phyloP scores from a whole-genome alignment of 1,284 basidiomycete genomes.

The Sphaerobolus stellatus region DNA sequence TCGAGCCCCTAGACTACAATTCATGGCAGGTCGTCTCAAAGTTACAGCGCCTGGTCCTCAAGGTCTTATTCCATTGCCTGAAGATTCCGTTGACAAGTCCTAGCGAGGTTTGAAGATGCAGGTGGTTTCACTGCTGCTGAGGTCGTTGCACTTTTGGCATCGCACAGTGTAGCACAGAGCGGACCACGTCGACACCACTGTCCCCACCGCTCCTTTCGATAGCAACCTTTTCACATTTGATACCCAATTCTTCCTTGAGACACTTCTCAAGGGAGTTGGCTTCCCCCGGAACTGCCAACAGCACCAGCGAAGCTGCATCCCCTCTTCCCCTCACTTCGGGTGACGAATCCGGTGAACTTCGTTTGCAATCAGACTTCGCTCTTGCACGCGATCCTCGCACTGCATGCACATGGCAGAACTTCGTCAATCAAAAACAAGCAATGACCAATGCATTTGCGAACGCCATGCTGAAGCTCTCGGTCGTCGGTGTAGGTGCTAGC shows the following conservation, averaged over 20 bases:
- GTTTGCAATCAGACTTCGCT: conserved; percentile 36
- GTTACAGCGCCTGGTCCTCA: conserved; percentile 24
- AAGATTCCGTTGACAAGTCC: conserved; percentile 17
- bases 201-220: conserved; percentile 14
- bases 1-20: conserved; percentile 23
- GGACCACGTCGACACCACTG: conserved; percentile 2
- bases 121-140: conserved; percentile 19
- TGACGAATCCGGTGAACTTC: conserved; percentile 32
- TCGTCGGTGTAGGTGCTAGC: conserved; percentile 22
- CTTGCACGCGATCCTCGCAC: conserved; percentile 32
- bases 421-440: conserved; percentile 20
- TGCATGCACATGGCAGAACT: conserved; percentile 27
- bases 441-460: conserved; percentile 28
- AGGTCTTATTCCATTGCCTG: conserved; percentile 16
- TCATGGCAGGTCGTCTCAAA: conserved; percentile 24
- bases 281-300: conserved; percentile 6
- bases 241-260: conserved; percentile 1
- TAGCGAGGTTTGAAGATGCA: conserved; percentile 19
- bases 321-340: conserved; percentile 15
- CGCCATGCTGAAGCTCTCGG: conserved; percentile 28
- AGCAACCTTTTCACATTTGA: conserved; percentile 14
- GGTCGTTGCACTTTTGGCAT: conserved; percentile 15
- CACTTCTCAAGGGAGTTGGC: neutral
- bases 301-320: neutral
- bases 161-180: conserved; percentile 15